Evolutionary conservation across 345 rosid genomes (phyloP), one percentile per base, ranked within the genome.

Genomic region (Eucalyptus brandiana): DNA sequence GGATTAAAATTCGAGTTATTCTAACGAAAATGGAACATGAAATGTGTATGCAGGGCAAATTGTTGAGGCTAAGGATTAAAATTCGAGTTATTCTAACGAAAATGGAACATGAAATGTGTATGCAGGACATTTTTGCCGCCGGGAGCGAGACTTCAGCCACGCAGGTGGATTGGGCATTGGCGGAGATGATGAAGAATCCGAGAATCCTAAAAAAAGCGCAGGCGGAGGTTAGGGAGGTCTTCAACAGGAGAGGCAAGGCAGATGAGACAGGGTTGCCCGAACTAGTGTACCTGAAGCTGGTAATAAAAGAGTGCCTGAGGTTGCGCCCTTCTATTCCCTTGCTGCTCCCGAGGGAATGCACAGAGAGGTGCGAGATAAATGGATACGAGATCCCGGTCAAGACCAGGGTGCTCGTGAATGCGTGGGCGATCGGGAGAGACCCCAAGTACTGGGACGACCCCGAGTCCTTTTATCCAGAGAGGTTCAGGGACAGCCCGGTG

Each of bases 391-490:
- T 93, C 5, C 89, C 90, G 1, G 88, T 47, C 9, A 90, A 90
- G 9, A n/a, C 90, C 14, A 90, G 21, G 51, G 91, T 91, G 26
- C 50, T 91, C 28, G 37, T 88, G 16, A 90, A 93, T 49, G 90
- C 87, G 15, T 91, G 94, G 94, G 90, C 89, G 3, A 90, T 89
- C 4, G 89, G 88, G 26, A 91, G 94, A 86, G 91, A 91, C 86
- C 92, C 92, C 3, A 53, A 23, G 32, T 88, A 93, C 42, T 91
- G 94, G 93, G 58, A 21, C 16, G 89, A 91, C 28, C 87, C 93
- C 2, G 91, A 91, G 62, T 67, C 24, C 2, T 91, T 91, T 51
- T 37, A 60, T 18, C 92, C 90, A 24, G 89, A 86, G 88, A 86
- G 49, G 87, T 86, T 87, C 42, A 89, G 9, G 4, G 49, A 91